Percentiles rank a stretch among this genome's conserved stretches.
These are phyloP conservation scores for Coemansia sp. DNA, from an alignment of 192 early-diverging fungal genomes.

Conservation along the genomic window DNA sequence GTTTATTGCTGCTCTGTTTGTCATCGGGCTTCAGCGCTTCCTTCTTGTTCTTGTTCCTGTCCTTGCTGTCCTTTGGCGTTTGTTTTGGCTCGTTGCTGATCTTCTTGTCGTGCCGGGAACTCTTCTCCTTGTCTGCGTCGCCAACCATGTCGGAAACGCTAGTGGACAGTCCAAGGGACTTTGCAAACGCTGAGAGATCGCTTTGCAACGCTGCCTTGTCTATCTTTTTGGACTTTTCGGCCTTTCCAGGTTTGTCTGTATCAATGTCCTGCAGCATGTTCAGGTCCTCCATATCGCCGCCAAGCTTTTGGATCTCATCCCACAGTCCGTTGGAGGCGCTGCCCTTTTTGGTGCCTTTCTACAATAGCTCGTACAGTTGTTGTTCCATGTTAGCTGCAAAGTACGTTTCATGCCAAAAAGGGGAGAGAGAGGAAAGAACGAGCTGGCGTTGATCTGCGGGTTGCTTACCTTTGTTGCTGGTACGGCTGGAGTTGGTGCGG, in stretches of 20 bases:
- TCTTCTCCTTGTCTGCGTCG: constrained; percentile 28
- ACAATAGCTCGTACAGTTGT: neutral
- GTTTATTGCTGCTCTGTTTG: constrained; percentile 2
- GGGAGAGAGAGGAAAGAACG: neutral
- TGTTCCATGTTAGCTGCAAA: neutral
- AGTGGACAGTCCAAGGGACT: constrained; percentile 41
- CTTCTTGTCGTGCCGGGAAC: neutral
- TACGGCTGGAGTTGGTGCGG: neutral
- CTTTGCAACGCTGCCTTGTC: constrained; percentile 24
- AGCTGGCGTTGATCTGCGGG: neutral
- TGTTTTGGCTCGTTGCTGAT: constrained; percentile 3
- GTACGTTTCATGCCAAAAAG: too few relatives aligned
- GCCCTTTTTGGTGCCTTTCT: constrained; percentile 3
- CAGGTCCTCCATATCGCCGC: constrained; percentile 62
- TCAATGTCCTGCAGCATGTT: constrained; percentile 61
- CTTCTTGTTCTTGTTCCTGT: constrained; percentile 11
- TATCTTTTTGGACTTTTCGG: constrained; percentile 19
- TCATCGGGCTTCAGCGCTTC: neutral
- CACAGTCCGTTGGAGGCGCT: constrained; percentile 40
- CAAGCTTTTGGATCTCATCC: constrained; percentile 68
- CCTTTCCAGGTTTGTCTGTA: constrained; percentile 39
- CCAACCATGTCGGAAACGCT: constrained; percentile 36
- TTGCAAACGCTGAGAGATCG: constrained; percentile 43
- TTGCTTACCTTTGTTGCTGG: neutral
- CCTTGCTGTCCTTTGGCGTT: constrained; percentile 9